phyloP scores from a whole-genome alignment of 148 eudicot species.

The Rhododendron griersonianum region DNA sequence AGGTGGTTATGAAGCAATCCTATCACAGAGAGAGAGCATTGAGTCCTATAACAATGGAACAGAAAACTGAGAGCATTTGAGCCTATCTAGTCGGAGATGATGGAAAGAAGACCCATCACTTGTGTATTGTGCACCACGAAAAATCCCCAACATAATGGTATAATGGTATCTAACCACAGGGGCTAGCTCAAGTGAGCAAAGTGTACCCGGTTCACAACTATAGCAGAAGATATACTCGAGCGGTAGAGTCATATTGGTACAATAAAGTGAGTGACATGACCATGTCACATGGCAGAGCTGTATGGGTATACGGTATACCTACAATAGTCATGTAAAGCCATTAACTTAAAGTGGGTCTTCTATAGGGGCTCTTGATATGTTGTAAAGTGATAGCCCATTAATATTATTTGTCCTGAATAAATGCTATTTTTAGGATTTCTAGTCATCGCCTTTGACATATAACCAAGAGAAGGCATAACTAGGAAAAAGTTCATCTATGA shows the following conservation, averaged over 20 bases:
- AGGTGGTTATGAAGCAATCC: neutral
- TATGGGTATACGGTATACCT: neutral
- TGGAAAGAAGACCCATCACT: neutral
- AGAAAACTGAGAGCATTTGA: neutral
- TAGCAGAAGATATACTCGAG: neutral
- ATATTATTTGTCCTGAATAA: neutral
- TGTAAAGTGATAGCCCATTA: neutral
- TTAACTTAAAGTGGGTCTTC: neutral
- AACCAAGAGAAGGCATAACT: neutral
- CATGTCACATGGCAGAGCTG: neutral
- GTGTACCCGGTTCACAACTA: neutral
- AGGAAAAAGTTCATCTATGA: neutral
- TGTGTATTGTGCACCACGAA: neutral
- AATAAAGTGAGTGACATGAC: neutral
- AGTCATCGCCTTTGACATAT: neutral
- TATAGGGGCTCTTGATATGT: neutral
- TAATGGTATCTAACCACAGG: neutral
- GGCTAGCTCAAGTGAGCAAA: neutral
- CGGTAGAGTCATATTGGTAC: neutral
- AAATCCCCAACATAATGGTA: neutral
- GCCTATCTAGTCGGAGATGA: neutral
- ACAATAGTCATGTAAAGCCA: neutral
- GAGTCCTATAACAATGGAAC: neutral
- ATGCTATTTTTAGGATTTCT: neutral
- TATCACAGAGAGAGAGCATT: neutral